These are phyloP conservation scores for Paraleonurus japonicus DNA, from an alignment of 257 asterid species.

Conservation along the genomic window DNA sequence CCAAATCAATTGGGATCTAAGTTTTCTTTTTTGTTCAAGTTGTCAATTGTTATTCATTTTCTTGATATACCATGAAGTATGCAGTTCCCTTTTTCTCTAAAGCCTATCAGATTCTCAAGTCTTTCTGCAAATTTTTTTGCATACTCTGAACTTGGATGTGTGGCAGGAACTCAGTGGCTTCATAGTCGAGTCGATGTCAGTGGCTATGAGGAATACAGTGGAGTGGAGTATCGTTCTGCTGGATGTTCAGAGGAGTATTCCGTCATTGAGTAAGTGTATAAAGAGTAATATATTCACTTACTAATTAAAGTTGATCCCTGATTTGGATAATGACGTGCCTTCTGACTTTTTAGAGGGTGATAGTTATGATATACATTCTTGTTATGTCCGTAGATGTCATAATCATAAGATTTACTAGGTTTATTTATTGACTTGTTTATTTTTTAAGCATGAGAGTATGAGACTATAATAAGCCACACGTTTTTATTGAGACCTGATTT, in stretches of 20 bases:
- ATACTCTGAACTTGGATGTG: conserved; percentile 22
- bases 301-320: not conserved
- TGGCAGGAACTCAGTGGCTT: conserved; percentile 95
- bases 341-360: not conserved
- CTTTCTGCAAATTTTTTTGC: not conserved
- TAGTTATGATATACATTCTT: not conserved
- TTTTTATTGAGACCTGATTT: not conserved
- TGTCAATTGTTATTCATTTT: not conserved
- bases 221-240: conserved; percentile 80
- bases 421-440: not conserved
- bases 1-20: not conserved
- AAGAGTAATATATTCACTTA: not conserved
- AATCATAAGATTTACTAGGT: not conserved
- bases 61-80: not conserved
- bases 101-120: not conserved
- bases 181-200: conserved; percentile 79
- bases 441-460: not conserved
- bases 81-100: no score
- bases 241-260: conserved; percentile 91
- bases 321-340: not conserved
- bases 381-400: not conserved
- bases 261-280: conserved; percentile 65
- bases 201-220: conserved; percentile 95
- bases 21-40: not conserved
- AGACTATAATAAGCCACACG: not conserved